Percentiles rank a stretch among this genome's conserved stretches.
Conservation (phyloP, 768 basidiomycete species). For the Amanita subjunquillea region DNA sequence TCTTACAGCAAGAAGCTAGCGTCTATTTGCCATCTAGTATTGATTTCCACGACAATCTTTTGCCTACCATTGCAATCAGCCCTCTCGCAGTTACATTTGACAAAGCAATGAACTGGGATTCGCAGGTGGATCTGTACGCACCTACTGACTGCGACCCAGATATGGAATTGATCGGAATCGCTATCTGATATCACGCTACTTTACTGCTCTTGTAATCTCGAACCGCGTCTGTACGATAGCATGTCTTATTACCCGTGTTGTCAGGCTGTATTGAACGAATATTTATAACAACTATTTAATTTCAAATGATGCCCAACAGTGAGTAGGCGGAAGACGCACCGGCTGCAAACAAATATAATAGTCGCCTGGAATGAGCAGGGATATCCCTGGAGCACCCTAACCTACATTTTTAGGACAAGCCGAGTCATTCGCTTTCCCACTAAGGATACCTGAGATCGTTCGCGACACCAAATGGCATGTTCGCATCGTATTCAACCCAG, state of each 20-base stretch:
- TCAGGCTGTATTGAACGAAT: background rate
- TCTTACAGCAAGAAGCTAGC: background rate
- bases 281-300: background rate
- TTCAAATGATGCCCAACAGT: too few species aligned
- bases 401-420: background rate
- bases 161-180: background rate
- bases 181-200: background rate
- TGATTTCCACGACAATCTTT: background rate
- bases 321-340: background rate
- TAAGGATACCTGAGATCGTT: too few species aligned
- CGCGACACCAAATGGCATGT: conserved; percentile 81
- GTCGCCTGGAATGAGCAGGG: too few species aligned
- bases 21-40: background rate
- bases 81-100: background rate
- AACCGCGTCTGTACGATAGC: background rate
- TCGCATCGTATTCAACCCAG: conserved; percentile 89
- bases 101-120: background rate
- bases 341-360: too few species aligned
- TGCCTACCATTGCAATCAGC: background rate
- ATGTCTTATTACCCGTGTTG: background rate
- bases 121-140: background rate
- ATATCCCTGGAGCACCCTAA: too few species aligned
- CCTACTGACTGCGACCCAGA: background rate
- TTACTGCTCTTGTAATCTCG: background rate
- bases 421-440: too few species aligned